Conservation (phyloP, 495 filamentous ascomycete genomes). For the Penicillium macrosclerotiorum region DNA sequence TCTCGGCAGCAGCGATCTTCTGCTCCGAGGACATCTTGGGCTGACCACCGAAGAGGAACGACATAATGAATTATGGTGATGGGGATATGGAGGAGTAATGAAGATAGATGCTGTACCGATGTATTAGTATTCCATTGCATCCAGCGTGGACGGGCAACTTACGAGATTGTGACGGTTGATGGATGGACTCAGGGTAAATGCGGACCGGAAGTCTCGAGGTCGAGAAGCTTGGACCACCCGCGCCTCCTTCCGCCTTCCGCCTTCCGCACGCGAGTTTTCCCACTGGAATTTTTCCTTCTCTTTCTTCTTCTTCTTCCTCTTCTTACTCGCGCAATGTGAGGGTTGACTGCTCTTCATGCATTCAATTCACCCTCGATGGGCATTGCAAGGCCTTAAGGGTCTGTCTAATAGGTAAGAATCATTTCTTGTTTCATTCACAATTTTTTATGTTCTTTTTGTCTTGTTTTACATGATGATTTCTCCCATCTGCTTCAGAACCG, state of each 20-base stretch:
- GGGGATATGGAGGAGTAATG: background rate
- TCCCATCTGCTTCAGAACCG: constrained; percentile 69
- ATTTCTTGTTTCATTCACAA: too few species aligned
- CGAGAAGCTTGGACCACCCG: constrained; percentile 37
- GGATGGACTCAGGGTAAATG: constrained; percentile 7
- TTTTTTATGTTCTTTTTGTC: constrained; percentile 9
- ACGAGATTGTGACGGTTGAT: constrained; percentile 2
- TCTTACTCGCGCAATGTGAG: constrained; percentile 23
- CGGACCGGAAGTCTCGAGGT: constrained; percentile 17
- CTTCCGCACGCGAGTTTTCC: constrained; percentile 12
- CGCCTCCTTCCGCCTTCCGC: constrained; percentile 18
- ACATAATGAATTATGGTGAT: constrained; percentile 61
- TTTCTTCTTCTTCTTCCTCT: constrained; percentile 14
- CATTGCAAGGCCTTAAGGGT: constrained; percentile 23
- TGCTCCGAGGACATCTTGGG: constrained; percentile 89
- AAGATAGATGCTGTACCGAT: background rate
- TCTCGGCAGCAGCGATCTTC: constrained; percentile 93
- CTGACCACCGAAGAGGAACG: constrained; percentile 83
- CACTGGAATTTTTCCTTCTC: constrained; percentile 12
- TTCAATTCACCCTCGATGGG: constrained; percentile 36
- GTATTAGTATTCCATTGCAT: background rate
- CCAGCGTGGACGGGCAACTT: background rate
- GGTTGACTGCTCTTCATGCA: constrained; percentile 27
- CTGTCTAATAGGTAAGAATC: constrained; percentile 41
- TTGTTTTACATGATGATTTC: constrained; percentile 50